Percentiles rank a stretch among this genome's conserved stretches.
phyloP scores from a whole-genome alignment of 176 grass and related monocot species.

The Ensete glaucum region DNA sequence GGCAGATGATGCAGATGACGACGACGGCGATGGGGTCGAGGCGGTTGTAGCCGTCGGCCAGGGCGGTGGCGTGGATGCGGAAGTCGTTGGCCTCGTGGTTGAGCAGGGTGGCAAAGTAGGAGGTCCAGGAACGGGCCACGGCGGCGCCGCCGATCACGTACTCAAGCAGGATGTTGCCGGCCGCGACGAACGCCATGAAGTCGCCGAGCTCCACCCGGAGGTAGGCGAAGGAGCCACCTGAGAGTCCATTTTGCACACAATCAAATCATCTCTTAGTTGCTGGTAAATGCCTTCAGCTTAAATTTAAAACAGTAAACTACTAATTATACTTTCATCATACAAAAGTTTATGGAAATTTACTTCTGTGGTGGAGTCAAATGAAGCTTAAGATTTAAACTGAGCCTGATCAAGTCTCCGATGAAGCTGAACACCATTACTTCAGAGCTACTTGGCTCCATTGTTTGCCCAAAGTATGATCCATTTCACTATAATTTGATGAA shows the following conservation, averaged over 20 bases:
- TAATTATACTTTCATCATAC: no score
- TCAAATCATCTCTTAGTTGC: neutral
- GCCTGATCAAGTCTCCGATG: no score
- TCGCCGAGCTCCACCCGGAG: slow-evolving; percentile 82
- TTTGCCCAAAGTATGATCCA: no score
- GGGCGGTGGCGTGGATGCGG: slow-evolving; percentile 51
- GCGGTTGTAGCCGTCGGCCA: slow-evolving; percentile 41
- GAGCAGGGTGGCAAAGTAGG: slow-evolving; percentile 75
- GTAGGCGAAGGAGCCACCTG: slow-evolving; percentile 85
- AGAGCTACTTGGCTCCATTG: no score
- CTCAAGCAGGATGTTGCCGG: slow-evolving; percentile 88
- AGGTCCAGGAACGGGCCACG: slow-evolving; percentile 76
- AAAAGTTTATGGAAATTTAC: no score
- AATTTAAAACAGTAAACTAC: no score
- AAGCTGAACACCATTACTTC: no score
- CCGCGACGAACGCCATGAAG: slow-evolving; percentile 78
- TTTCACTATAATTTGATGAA: no score
- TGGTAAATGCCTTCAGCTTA: no score
- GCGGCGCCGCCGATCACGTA: slow-evolving; percentile 62
- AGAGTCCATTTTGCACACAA: neutral
- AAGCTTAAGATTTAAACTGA: no score
- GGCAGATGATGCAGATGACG: slow-evolving; percentile 43
- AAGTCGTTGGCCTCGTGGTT: slow-evolving; percentile 57
- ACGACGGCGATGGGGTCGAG: slow-evolving; percentile 80
- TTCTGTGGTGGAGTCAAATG: no score